Conservation (phyloP, 2,329 filamentous ascomycete genomes). For the Hysterium pulicare region DNA sequence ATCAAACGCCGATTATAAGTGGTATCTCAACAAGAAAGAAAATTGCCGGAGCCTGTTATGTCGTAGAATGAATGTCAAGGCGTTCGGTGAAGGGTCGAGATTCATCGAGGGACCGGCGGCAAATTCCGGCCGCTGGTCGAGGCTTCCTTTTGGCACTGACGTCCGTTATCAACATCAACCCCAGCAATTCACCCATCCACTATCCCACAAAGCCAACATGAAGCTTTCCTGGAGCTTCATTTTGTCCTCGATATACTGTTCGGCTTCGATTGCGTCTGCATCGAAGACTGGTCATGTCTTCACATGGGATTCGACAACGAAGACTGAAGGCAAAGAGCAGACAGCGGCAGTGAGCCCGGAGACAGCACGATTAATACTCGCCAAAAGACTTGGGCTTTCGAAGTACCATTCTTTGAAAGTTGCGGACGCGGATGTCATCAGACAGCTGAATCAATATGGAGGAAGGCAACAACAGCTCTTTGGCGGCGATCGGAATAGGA, state of each 20-base stretch:
- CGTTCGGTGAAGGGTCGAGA: too few species aligned
- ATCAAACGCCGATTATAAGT: too few species aligned
- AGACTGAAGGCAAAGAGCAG: slow-evolving; percentile 9
- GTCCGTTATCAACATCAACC: slow-evolving; percentile 23
- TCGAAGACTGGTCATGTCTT: slow-evolving; percentile 35
- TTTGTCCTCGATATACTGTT: slow-evolving; percentile 40
- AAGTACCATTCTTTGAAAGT: slow-evolving; percentile 45
- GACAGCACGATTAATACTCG: slow-evolving; percentile 49
- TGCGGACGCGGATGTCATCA: slow-evolving; percentile 39
- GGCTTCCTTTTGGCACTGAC: slow-evolving; percentile 13
- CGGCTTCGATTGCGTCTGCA: slow-evolving; percentile 23
- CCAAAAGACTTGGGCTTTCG: slow-evolving; percentile 50
- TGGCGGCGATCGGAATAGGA: slow-evolving; percentile 21
- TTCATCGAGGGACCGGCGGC: slow-evolving; percentile 5
- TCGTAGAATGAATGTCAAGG: too few species aligned
- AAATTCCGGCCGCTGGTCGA: neutral
- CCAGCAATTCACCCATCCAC: slow-evolving; percentile 7
- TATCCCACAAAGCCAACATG: slow-evolving; percentile 36
- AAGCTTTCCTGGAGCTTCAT: slow-evolving; percentile 41
- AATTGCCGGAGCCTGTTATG: too few species aligned
- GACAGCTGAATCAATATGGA: slow-evolving; percentile 47
- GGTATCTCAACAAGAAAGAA: too few species aligned
- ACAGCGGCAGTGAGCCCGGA: slow-evolving; percentile 34
- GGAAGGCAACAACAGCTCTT: slow-evolving; percentile 41
- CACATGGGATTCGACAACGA: slow-evolving; percentile 28